Percentiles rank a stretch among this genome's conserved stretches.
Evolutionary conservation across 805 yeast genomes (phyloP).

Genomic region (Saccharomycopsis guyanensis): DNA sequence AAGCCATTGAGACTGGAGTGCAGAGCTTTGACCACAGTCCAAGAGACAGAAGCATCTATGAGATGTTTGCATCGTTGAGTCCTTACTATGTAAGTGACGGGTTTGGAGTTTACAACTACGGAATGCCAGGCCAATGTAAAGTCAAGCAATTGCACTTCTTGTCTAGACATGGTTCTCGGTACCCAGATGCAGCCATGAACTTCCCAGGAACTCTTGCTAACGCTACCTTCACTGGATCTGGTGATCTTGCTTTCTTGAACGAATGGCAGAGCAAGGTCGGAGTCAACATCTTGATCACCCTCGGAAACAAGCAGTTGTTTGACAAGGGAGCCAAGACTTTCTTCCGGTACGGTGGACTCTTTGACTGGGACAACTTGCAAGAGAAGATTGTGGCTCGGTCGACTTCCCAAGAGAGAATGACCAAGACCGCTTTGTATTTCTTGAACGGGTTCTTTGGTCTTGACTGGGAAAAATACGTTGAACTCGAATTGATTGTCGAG

Average conservation of each 20-base stretch:
- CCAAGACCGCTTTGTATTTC: constrained; percentile 38
- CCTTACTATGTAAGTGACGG: constrained; percentile 23
- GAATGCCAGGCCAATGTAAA: constrained; percentile 33
- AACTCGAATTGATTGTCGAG: constrained; percentile 22
- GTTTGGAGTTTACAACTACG: constrained; percentile 23
- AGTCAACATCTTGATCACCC: constrained; percentile 16
- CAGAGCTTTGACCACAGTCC: constrained; percentile 21
- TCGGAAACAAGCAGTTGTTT: constrained; percentile 23
- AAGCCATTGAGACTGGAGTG: constrained; percentile 21
- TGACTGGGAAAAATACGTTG: constrained; percentile 21
- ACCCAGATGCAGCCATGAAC: constrained; percentile 38
- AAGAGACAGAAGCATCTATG: constrained; percentile 20
- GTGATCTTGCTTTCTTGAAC: constrained; percentile 47
- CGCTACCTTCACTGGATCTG: constrained; percentile 30
- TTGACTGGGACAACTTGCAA: constrained; percentile 12
- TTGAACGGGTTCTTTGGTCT: constrained; percentile 42
- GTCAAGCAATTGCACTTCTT: constrained; percentile 63
- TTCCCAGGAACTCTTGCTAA: constrained; percentile 30
- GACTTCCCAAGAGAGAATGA: constrained; percentile 41
- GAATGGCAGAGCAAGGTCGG: constrained; percentile 29
- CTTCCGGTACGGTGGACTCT: constrained; percentile 22
- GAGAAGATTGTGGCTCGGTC: constrained; percentile 24
- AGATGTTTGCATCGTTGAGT: constrained; percentile 20
- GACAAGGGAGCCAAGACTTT: constrained; percentile 22
- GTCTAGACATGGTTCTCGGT: constrained; percentile 77